These are phyloP conservation scores for Plasmodium cynomolgi DNA, from an alignment of 169 alveolate genomes.

Conservation along the genomic window DNA sequence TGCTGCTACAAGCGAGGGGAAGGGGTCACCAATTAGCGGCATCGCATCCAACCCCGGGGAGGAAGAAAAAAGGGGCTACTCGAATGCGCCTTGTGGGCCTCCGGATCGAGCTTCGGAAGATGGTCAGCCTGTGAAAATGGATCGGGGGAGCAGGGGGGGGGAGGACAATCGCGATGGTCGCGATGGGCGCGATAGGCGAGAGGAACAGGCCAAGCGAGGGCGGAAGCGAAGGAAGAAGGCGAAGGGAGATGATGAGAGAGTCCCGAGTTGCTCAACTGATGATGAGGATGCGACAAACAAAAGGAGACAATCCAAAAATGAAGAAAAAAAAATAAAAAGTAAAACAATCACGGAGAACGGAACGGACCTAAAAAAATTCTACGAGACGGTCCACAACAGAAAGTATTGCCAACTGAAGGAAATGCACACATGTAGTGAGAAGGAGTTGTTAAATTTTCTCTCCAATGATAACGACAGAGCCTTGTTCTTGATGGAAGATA, in stretches of 20 bases:
- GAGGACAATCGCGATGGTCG: neutral
- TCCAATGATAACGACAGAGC: slow-evolving; percentile 4
- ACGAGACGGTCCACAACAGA: slow-evolving; percentile 5
- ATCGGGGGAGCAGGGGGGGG: neutral
- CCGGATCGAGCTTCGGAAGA: neutral
- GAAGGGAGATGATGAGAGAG: neutral
- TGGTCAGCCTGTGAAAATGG: neutral
- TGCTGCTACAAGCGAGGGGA: neutral
- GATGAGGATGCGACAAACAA: neutral
- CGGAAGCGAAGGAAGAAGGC: neutral
- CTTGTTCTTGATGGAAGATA: slow-evolving; percentile 11
- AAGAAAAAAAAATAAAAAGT: neutral
- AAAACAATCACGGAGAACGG: neutral
- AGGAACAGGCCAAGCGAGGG: neutral
- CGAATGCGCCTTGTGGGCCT: neutral
- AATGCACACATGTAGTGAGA: slow-evolving; percentile 17
- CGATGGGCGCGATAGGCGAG: neutral
- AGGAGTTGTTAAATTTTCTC: slow-evolving; percentile 13
- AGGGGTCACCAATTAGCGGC: neutral
- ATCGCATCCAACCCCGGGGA: neutral
- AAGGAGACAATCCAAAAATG: neutral
- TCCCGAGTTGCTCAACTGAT: neutral
- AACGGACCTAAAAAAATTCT: neutral
- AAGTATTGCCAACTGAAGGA: slow-evolving; percentile 5
- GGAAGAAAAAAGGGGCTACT: neutral